These are phyloP conservation scores for Deuterostichococcus epilithicus DNA, from an alignment of 139 green algal species.

Conservation along the genomic window DNA sequence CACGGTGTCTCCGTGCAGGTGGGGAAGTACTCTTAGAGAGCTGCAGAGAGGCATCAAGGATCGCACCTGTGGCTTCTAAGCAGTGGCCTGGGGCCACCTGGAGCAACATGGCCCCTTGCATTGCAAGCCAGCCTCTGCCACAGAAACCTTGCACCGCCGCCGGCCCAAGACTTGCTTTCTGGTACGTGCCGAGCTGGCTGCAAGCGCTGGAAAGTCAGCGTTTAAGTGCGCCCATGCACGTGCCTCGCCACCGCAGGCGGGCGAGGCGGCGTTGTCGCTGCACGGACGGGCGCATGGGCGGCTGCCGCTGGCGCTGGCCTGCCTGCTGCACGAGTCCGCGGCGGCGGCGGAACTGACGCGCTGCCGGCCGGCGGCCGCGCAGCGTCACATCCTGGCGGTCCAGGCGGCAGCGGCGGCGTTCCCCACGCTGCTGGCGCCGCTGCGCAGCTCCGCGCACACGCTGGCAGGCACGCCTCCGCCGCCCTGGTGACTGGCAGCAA, in stretches of 20 bases:
- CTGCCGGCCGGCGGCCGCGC: not conserved
- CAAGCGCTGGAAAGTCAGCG: no score
- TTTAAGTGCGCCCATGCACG: no score
- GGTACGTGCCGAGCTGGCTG: no score
- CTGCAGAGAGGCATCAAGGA: no score
- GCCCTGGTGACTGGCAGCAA: no score
- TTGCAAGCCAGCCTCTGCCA: no score
- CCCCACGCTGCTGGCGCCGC: not conserved
- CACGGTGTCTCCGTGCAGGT: not conserved
- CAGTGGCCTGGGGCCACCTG: no score
- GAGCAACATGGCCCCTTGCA: no score
- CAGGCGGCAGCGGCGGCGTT: not conserved
- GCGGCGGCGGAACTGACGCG: not conserved
- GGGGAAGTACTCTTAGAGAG: no score
- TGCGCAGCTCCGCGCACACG: not conserved
- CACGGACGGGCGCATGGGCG: not conserved
- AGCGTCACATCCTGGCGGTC: not conserved
- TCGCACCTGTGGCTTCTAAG: no score
- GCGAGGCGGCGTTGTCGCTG: not conserved
- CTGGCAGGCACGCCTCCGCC: slow-evolving; percentile 1
- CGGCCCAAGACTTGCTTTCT: no score
- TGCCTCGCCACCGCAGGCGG: not conserved
- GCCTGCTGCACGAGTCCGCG: not conserved
- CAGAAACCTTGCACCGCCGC: no score
- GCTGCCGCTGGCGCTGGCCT: not conserved